These are phyloP conservation scores for Tuber brumale DNA, from an alignment of 495 filamentous ascomycete genomes.

Conservation along the genomic window DNA sequence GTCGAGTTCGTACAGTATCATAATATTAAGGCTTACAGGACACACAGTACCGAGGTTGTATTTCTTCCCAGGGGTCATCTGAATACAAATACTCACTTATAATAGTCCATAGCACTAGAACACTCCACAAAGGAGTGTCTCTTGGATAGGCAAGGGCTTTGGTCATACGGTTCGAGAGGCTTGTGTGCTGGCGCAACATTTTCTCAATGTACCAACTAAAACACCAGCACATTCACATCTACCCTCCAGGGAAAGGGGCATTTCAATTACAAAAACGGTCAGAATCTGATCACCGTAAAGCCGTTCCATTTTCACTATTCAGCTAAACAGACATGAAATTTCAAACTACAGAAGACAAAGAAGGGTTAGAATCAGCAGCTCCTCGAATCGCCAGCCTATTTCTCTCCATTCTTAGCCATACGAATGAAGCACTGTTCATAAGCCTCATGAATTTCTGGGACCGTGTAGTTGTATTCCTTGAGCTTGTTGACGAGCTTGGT, in stretches of 20 bases:
- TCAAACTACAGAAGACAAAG: background rate
- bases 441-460: conserved; percentile 58
- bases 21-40: background rate
- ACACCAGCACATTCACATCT: background rate
- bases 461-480: conserved; percentile 53
- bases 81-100: background rate
- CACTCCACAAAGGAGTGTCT: background rate
- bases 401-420: conserved; percentile 54
- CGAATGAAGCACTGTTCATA: conserved; percentile 58
- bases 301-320: background rate
- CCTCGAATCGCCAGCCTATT: background rate
- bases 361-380: conserved; percentile 2
- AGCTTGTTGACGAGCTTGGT: conserved; percentile 56
- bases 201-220: background rate
- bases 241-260: background rate
- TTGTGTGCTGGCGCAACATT: background rate
- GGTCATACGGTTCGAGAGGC: background rate
- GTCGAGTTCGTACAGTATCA: background rate
- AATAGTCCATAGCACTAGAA: background rate
- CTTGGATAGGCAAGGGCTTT: background rate
- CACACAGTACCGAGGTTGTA: background rate
- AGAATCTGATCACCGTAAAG: background rate
- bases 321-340: background rate
- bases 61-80: background rate
- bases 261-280: background rate